Conservation (phyloP, 768 basidiomycete species). For the Floccularia luteovirens region DNA sequence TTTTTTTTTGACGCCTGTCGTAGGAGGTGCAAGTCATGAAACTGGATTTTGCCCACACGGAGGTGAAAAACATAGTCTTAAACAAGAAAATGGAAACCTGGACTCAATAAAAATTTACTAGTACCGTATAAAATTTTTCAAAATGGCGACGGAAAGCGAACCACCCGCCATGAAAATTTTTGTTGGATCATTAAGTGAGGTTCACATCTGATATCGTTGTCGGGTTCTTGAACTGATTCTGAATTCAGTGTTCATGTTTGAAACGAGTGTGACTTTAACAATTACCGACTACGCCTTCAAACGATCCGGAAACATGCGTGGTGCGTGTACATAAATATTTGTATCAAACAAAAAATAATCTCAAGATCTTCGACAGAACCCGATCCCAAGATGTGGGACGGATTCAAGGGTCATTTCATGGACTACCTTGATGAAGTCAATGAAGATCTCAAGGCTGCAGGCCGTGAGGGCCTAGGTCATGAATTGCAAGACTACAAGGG, state of each 20-base stretch:
- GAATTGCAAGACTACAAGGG: too few relatives aligned
- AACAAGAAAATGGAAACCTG: too few relatives aligned
- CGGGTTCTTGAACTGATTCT: background rate
- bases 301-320: constrained; percentile 50
- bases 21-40: constrained; percentile 51
- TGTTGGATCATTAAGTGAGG: constrained; percentile 48
- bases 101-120: too few relatives aligned
- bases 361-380: constrained; percentile 43
- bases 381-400: constrained; percentile 66
- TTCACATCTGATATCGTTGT: background rate
- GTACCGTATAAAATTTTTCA: constrained; percentile 56
- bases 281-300: constrained; percentile 61
- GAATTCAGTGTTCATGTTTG: constrained; percentile 51
- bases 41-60: constrained; percentile 62
- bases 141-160: constrained; percentile 46
- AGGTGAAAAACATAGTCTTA: too few relatives aligned
- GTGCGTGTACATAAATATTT: constrained; percentile 21
- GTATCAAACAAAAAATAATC: background rate
- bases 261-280: constrained; percentile 53
- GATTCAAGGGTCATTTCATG: constrained; percentile 49
- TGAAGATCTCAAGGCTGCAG: constrained; percentile 32
- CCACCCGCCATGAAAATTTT: constrained; percentile 41
- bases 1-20: background rate
- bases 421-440: constrained; percentile 52
- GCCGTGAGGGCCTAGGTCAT: constrained; percentile 22